These are phyloP conservation scores for Exophiala aquamarina DNA, from an alignment of 2,329 filamentous ascomycete species.

Conservation along the genomic window DNA sequence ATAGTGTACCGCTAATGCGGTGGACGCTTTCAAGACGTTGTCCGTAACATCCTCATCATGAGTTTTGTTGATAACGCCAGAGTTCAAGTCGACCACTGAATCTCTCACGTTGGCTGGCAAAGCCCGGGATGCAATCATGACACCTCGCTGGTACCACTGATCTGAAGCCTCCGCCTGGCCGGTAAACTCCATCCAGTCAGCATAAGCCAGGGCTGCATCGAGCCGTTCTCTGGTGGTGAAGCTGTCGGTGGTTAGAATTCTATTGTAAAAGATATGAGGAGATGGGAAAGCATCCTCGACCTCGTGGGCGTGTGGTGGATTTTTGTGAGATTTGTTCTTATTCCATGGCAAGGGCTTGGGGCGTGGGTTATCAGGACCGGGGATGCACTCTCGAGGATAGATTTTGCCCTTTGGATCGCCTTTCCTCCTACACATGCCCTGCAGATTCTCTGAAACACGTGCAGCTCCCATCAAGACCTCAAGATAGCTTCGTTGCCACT, in stretches of 20 bases:
- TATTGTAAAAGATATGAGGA: slow-evolving; percentile 77
- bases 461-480: slow-evolving; percentile 77
- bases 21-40: slow-evolving; percentile 75
- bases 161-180: slow-evolving; percentile 63
- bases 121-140: slow-evolving; percentile 69
- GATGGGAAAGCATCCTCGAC: slow-evolving; percentile 67
- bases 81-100: slow-evolving; percentile 59
- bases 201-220: slow-evolving; percentile 79
- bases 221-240: slow-evolving; percentile 77
- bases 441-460: slow-evolving; percentile 74
- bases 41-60: slow-evolving; percentile 58
- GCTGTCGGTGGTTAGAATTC: slow-evolving; percentile 76
- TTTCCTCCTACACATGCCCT: slow-evolving; percentile 69
- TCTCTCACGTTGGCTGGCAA: slow-evolving; percentile 35
- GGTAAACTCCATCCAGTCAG: slow-evolving; percentile 81
- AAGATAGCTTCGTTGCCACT: slow-evolving; percentile 85
- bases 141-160: slow-evolving; percentile 72
- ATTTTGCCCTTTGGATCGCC: slow-evolving; percentile 48
- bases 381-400: slow-evolving; percentile 71
- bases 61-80: slow-evolving; percentile 63
- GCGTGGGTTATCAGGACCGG: slow-evolving; percentile 79
- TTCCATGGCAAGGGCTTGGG: slow-evolving; percentile 71
- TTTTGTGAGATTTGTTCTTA: slow-evolving; percentile 37
- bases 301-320: slow-evolving; percentile 71
- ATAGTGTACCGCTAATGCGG: slow-evolving; percentile 74